phyloP scores from a whole-genome alignment of 441 rosid genomes.

The Jatropha podagrica region DNA sequence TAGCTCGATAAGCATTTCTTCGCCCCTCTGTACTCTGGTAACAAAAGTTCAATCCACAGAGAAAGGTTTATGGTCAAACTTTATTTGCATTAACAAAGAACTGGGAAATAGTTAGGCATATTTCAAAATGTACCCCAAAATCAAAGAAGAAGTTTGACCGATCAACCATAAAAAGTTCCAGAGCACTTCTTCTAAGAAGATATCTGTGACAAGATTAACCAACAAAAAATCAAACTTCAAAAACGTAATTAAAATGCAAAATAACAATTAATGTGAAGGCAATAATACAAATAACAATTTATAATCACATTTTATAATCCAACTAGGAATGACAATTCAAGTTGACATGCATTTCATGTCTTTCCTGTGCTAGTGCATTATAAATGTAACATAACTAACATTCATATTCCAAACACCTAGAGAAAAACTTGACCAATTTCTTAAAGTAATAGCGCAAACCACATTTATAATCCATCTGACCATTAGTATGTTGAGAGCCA shows the following conservation, averaged over 20 bases:
- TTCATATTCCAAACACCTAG: not conserved
- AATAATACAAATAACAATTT: not conserved
- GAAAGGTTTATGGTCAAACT: not conserved
- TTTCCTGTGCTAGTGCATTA: too few relatives aligned
- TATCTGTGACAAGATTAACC: conserved; percentile 49
- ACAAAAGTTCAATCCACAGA: conserved; percentile 26
- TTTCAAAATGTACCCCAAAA: conserved; percentile 69
- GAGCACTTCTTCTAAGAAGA: conserved; percentile 94
- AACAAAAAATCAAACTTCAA: conserved; percentile 13
- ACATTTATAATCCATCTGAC: not conserved
- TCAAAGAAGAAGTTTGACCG: conserved; percentile 98
- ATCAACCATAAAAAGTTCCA: conserved; percentile 98
- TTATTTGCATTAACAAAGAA: conserved; percentile 14
- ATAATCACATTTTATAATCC: not conserved
- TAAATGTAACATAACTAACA: not conserved
- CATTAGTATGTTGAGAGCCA: not conserved
- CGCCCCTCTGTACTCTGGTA: conserved; percentile 82
- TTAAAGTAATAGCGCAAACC: not conserved
- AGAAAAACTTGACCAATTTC: not conserved
- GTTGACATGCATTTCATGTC: not conserved
- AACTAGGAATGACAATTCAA: not conserved
- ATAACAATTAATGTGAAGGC: not conserved
- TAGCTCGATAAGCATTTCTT: conserved; percentile 93
- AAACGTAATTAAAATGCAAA: conserved; percentile 18
- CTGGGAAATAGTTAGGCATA: conserved; percentile 3